A percentile compares a stretch with the other conserved stretches of the same genome.
Evolutionary conservation across 371 early-diverging fungal species (phyloP).

Genomic region (Blakeslea trispora): DNA sequence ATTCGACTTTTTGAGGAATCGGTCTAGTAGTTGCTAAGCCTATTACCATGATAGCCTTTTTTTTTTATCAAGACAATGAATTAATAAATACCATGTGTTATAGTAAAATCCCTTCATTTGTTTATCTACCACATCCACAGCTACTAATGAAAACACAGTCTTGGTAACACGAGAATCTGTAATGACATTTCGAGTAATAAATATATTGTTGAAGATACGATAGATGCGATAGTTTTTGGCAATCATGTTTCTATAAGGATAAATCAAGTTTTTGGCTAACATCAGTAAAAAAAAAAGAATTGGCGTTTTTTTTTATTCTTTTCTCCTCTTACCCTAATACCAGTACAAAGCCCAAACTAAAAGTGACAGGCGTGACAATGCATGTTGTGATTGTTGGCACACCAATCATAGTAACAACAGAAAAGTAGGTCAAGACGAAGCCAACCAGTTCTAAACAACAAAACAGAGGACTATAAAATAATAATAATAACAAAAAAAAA

Average conservation of each 20-base stretch:
- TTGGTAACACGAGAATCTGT: constrained; percentile 55
- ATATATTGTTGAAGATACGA: constrained; percentile 63
- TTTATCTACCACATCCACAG: constrained; percentile 49
- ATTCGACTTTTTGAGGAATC: constrained; percentile 33
- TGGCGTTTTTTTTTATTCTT: not conserved
- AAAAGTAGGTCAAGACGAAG: constrained; percentile 53
- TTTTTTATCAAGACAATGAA: too few relatives aligned
- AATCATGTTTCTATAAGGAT: constrained; percentile 61
- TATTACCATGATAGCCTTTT: constrained; percentile 39
- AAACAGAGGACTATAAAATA: constrained; percentile 50
- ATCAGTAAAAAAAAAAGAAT: too few relatives aligned
- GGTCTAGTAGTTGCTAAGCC: constrained; percentile 47
- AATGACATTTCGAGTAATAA: constrained; percentile 60
- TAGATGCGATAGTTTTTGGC: constrained; percentile 67
- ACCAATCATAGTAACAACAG: constrained; percentile 54
- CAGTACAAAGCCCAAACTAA: constrained; percentile 58
- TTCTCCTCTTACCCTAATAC: constrained; percentile 45
- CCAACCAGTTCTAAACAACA: constrained; percentile 61
- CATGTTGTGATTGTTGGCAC: constrained; percentile 49
- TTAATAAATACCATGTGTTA: not conserved
- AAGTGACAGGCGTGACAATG: constrained; percentile 47
- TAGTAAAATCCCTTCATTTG: constrained; percentile 1
- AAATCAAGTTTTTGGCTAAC: too few relatives aligned
- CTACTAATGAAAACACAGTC: constrained; percentile 48
- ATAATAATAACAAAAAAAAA: too few relatives aligned